Evolutionary conservation across 2,329 filamentous ascomycete species (phyloP), one percentile per base, ranked within the genome.

Genomic region (Aspergillus ibericus): DNA sequence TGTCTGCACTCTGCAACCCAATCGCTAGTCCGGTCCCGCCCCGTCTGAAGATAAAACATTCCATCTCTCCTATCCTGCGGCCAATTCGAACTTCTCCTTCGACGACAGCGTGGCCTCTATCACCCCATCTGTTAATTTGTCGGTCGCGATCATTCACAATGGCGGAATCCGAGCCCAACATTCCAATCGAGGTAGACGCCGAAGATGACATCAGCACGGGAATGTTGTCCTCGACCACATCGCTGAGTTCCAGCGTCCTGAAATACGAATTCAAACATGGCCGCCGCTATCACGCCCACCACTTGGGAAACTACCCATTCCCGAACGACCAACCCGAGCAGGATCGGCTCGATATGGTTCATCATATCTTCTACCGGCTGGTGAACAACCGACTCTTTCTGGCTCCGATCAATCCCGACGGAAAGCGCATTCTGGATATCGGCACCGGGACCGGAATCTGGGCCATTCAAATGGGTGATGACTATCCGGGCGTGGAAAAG

Each of bases 391-490:
- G 69, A 15, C 71, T 79, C 1, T 71, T 66, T 49, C 67, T 74
- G 15, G 75, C 77, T 3, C 77, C 77, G 1, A 62, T 78, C 18
- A 53, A 58, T n/a, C 48, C 63, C 7, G 59, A 68, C 5, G 60
- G 70, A 5, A 70, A 68, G 25, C 65, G 68, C 4, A 68, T 72
- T 9, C 66, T 79, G 9, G 76, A 78, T 60, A 77, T 72, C 36
- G 77, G 59, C 69, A 78, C 77, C 55, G 77, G 60, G 62, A 79
- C 65, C 2, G 69, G 70, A 1, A 67, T 70, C 46, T 72, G 69
- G 70, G 69, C 68, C n/a, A 71, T 72, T 12, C 72, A 77, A 32
- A 71, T 74, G 9, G 72, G 69, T 57, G 62, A 78, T 66, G 58
- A 69, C 38, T 67, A 73, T 55, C 74, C 76, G 18, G 62, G 64